phyloP scores from a whole-genome alignment of 2,329 filamentous ascomycete genomes.

The Ophiostoma tasmaniense region DNA sequence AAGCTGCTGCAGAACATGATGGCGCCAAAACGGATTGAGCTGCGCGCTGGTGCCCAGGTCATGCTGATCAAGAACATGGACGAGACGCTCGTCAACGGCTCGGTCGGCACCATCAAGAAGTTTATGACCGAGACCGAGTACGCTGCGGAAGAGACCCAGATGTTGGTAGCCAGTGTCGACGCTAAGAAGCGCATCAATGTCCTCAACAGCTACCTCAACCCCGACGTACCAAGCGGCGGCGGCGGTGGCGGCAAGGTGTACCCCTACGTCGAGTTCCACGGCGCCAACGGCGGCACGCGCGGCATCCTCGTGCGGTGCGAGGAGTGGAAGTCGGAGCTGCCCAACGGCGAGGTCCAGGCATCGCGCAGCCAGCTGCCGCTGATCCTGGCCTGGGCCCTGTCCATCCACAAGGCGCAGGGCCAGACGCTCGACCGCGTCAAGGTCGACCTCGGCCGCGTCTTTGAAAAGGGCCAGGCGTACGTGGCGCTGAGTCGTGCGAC shows the following conservation, averaged over 20 bases:
- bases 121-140: constrained; percentile 55
- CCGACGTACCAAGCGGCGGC: constrained; percentile 15
- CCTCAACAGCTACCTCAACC: constrained; percentile 36
- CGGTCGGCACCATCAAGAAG: constrained; percentile 72
- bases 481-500: constrained; percentile 92
- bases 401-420: constrained; percentile 95
- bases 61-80: constrained; percentile 99
- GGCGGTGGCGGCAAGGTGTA: constrained; percentile 36
- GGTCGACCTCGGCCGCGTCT: constrained; percentile 83
- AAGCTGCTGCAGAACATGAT: constrained; percentile 84
- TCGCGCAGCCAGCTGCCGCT: constrained; percentile 75
- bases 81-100: constrained; percentile 86
- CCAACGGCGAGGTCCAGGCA: constrained; percentile 87
- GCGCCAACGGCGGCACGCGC: constrained; percentile 67
- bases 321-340: constrained; percentile 94
- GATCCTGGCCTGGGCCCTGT: constrained; percentile 92
- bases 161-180: constrained; percentile 31
- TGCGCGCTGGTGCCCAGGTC: constrained; percentile 91
- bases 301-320: constrained; percentile 77
- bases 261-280: constrained; percentile 76
- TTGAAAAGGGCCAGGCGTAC: constrained; percentile 96
- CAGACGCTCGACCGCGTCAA: constrained; percentile 91
- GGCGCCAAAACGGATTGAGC: constrained; percentile 68
- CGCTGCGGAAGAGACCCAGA: constrained; percentile 21
- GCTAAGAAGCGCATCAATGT: constrained; percentile 49